Conservation (phyloP, 495 filamentous ascomycete species). For the Lophiotrema nucula region DNA sequence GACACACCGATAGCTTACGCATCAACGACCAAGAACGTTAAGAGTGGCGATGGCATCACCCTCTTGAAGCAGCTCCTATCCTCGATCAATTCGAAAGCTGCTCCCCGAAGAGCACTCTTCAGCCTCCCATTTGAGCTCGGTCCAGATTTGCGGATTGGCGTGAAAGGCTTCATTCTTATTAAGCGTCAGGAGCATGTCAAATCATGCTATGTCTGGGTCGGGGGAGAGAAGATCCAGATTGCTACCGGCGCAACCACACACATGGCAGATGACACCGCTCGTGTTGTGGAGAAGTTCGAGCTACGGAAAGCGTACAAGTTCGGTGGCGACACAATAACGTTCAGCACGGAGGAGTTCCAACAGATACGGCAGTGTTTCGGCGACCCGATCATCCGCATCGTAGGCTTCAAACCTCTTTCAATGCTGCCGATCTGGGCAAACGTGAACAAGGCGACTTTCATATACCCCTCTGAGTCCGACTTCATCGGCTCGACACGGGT, state of each 20-base stretch:
- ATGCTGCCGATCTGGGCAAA: slow-evolving; percentile 83
- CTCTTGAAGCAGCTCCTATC: slow-evolving; percentile 80
- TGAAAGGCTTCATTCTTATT: slow-evolving; percentile 88
- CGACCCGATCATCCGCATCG: slow-evolving; percentile 77
- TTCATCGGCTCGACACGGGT: slow-evolving; percentile 88
- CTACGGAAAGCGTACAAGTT: slow-evolving; percentile 95
- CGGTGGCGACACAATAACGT: slow-evolving; percentile 83
- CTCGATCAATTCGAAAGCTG: slow-evolving; percentile 86
- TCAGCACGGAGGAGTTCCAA: slow-evolving; percentile 78
- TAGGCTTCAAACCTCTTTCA: slow-evolving; percentile 85
- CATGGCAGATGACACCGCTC: slow-evolving; percentile 70
- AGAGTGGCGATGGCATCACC: slow-evolving; percentile 69
- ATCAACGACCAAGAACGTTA: slow-evolving; percentile 42
- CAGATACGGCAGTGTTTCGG: slow-evolving; percentile 70
- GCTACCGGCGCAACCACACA: slow-evolving; percentile 69
- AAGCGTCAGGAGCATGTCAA: slow-evolving; percentile 76
- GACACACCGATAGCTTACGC: slow-evolving; percentile 59
- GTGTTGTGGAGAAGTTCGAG: slow-evolving; percentile 74
- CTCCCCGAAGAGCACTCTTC: slow-evolving; percentile 83
- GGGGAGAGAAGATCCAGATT: slow-evolving; percentile 78
- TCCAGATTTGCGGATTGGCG: slow-evolving; percentile 77
- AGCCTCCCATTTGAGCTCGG: slow-evolving; percentile 82
- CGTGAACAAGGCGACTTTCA: slow-evolving; percentile 79
- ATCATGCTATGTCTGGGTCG: slow-evolving; percentile 81
- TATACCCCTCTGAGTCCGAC: slow-evolving; percentile 90